Conservation (phyloP, 352 stramenopile species). For the Globisporangium recalcitrans region DNA sequence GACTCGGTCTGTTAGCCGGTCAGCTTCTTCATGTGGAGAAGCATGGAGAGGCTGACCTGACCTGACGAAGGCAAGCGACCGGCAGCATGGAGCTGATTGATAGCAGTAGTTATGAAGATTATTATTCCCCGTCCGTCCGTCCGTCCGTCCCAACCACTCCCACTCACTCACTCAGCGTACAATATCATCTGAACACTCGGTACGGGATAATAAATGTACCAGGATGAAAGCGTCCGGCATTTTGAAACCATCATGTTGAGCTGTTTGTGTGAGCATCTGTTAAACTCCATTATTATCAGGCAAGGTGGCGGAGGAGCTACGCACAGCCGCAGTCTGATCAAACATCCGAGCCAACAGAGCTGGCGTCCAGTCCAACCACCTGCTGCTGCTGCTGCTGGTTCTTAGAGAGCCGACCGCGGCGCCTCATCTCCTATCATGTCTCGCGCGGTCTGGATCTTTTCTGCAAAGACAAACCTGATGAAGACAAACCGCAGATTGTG, state of each 20-base stretch:
- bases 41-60: slow-evolving; percentile 4
- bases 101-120: slow-evolving; percentile 9
- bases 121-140: slow-evolving; percentile 3
- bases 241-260: not conserved
- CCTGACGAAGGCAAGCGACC: not conserved
- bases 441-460: slow-evolving; percentile 1
- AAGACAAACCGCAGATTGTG: too few species aligned
- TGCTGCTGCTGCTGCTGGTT: too few species aligned
- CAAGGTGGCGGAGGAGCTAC: not conserved
- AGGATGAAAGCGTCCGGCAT: not conserved
- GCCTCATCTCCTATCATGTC: slow-evolving; percentile 13
- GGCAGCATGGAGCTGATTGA: not conserved
- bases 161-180: slow-evolving; percentile 9
- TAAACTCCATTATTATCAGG: not conserved
- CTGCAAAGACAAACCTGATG: too few species aligned
- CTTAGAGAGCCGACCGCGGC: too few species aligned
- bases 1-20: slow-evolving; percentile 66
- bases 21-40: slow-evolving; percentile 2
- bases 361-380: too few species aligned
- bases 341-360: not conserved
- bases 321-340: not conserved
- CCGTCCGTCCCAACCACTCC: not conserved
- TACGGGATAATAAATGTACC: slow-evolving; percentile 1
- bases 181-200: slow-evolving; percentile 5
- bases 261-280: not conserved